phyloP scores from a whole-genome alignment of 176 grass and related monocot genomes.

The maize (Zea mays) region DNA sequence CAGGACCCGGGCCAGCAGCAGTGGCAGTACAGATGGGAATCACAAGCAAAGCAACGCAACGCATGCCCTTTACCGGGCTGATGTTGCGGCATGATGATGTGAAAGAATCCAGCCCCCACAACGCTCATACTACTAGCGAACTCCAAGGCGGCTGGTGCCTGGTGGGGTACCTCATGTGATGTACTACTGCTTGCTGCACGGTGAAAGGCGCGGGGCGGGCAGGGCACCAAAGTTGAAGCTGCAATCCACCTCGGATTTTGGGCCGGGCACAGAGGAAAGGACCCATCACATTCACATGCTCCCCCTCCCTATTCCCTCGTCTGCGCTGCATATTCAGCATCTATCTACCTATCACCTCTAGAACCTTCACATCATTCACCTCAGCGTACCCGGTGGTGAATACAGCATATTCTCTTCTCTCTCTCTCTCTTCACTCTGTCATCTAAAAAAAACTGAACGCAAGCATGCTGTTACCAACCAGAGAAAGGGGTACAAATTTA shows the following conservation, averaged over 20 bases:
- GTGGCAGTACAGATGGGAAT: slow-evolving; percentile 29
- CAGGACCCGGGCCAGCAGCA: not conserved
- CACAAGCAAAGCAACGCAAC: not conserved
- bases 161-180: not conserved
- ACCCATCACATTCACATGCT: slow-evolving; percentile 20
- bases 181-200: not conserved
- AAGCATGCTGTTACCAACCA: not conserved
- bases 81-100: slow-evolving; percentile 33
- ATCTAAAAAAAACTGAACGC: no score
- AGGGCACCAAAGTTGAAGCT: slow-evolving; percentile 29
- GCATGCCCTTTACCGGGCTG: slow-evolving; percentile 9
- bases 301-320: no score
- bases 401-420: no score
- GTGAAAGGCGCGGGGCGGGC: not conserved
- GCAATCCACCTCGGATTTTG: slow-evolving; percentile 43
- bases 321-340: no score
- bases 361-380: slow-evolving; percentile 28
- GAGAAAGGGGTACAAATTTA: no score
- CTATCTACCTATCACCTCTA: not conserved
- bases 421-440: no score
- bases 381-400: not conserved
- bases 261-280: slow-evolving; percentile 9
- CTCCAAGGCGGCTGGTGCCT: not conserved
- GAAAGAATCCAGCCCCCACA: not conserved
- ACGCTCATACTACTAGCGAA: not conserved